Evolutionary conservation across 129 eudicot species (phyloP).

Genomic region (Ambrosia artemisiifolia): DNA sequence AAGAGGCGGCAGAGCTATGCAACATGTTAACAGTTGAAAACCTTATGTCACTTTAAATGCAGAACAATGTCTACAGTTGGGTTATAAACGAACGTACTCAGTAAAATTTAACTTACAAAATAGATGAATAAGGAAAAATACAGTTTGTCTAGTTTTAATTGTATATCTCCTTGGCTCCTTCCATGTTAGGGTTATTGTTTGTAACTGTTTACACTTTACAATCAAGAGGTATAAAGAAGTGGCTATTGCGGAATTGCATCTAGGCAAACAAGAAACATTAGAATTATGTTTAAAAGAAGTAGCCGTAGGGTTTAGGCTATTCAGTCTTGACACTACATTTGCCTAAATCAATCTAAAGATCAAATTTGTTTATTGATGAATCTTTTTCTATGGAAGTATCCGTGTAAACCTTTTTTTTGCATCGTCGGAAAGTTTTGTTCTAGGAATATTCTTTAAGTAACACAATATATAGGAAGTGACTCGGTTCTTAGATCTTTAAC

Average conservation of each 20-base stretch:
- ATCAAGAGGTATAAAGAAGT: background rate
- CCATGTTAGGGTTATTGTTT: slow-evolving; percentile 11
- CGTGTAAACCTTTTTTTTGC: slow-evolving; percentile 3
- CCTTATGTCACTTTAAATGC: background rate
- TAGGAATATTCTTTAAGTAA: background rate
- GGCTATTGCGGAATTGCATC: background rate
- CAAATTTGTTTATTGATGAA: background rate
- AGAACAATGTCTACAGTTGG: background rate
- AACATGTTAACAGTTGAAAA: slow-evolving; percentile 2
- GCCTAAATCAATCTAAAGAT: background rate
- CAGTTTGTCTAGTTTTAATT: background rate
- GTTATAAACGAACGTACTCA: background rate
- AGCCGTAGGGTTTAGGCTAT: background rate
- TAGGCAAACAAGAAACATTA: slow-evolving; percentile 6
- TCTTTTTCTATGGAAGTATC: background rate
- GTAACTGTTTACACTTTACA: background rate
- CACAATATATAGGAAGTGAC: slow-evolving; percentile 4
- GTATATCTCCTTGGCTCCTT: background rate
- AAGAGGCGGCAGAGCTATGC: slow-evolving; percentile 1
- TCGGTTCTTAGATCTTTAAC: background rate
- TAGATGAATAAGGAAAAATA: background rate
- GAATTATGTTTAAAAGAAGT: background rate
- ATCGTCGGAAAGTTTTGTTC: background rate
- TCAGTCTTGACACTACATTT: background rate
- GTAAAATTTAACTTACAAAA: background rate